phyloP scores from a whole-genome alignment of 208 protist genomes.

The Crithidia acanthocephali region DNA sequence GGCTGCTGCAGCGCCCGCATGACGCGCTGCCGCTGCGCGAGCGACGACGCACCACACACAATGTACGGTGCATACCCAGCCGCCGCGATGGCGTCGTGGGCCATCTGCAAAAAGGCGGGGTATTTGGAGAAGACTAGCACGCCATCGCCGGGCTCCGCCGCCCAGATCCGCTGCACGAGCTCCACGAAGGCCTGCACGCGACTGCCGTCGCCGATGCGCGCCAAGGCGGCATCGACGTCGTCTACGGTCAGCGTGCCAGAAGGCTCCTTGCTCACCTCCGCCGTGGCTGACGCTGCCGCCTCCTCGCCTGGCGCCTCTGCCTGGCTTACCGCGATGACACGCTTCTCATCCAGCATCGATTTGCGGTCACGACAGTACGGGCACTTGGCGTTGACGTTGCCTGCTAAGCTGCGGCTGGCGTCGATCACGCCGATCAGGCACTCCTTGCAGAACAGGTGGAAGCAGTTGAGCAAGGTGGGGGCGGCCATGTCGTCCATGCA shows the following conservation, averaged over 20 bases:
- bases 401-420: conserved; percentile 27
- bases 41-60: conserved; percentile 40
- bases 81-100: conserved; percentile 26
- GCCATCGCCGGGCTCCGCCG: conserved; percentile 27
- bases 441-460: conserved; percentile 70
- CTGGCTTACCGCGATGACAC: conserved; percentile 12
- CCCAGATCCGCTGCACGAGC: conserved; percentile 47
- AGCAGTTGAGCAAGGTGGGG: conserved; percentile 53
- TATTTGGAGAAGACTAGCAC: conserved; percentile 63
- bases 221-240: conserved; percentile 21
- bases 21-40: conserved; percentile 47
- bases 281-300: neutral
- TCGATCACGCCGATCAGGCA: conserved; percentile 52
- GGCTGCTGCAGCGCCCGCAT: conserved; percentile 36
- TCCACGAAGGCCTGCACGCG: conserved; percentile 37
- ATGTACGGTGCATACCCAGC: conserved; percentile 39
- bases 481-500: conserved; percentile 54
- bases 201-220: conserved; percentile 38
- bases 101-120: conserved; percentile 36
- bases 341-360: conserved; percentile 34
- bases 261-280: neutral
- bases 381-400: conserved; percentile 40
- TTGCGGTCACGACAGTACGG: conserved; percentile 50
- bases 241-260: neutral
- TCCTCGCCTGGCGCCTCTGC: neutral